A percentile compares a stretch with the other conserved stretches of the same genome.
Conservation (phyloP, 2,329 filamentous ascomycete genomes). For the Fusarium tanahbumbuense region DNA sequence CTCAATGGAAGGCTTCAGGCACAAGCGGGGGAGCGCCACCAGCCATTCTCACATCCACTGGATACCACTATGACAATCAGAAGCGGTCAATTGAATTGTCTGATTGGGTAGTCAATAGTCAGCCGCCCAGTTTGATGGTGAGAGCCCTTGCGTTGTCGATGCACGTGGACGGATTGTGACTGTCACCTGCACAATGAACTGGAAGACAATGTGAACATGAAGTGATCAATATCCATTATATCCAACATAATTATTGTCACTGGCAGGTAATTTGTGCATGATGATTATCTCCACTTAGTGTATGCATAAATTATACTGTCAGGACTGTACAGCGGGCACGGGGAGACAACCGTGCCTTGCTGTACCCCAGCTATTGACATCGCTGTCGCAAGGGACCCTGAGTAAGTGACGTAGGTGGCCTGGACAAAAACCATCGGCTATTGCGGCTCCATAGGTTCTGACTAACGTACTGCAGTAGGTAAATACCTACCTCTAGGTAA, state of each 20-base stretch:
- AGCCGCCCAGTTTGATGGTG: slow-evolving; percentile 23
- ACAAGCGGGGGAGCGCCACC: slow-evolving; percentile 10
- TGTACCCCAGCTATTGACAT: neutral
- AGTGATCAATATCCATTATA: neutral
- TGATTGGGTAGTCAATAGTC: slow-evolving; percentile 30
- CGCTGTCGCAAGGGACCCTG: neutral
- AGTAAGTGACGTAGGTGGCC: neutral
- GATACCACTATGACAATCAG: slow-evolving; percentile 1
- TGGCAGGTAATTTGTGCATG: neutral
- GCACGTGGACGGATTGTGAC: slow-evolving; percentile 25
- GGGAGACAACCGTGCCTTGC: neutral
- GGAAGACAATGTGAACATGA: neutral
- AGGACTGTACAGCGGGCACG: no score
- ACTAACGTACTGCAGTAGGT: neutral
- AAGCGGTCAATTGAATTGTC: slow-evolving; percentile 28
- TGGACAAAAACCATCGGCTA: neutral
- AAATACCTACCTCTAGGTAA: neutral
- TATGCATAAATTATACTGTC: neutral
- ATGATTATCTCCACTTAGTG: neutral
- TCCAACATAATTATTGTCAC: neutral
- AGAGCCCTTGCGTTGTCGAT: slow-evolving; percentile 17
- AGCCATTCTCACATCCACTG: slow-evolving; percentile 4
- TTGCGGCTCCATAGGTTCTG: neutral
- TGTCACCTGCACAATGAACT: slow-evolving; percentile 23
- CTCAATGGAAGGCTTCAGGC: neutral